Evolutionary conservation across 2,329 filamentous ascomycete genomes (phyloP).

Genomic region (Cercospora zeina): DNA sequence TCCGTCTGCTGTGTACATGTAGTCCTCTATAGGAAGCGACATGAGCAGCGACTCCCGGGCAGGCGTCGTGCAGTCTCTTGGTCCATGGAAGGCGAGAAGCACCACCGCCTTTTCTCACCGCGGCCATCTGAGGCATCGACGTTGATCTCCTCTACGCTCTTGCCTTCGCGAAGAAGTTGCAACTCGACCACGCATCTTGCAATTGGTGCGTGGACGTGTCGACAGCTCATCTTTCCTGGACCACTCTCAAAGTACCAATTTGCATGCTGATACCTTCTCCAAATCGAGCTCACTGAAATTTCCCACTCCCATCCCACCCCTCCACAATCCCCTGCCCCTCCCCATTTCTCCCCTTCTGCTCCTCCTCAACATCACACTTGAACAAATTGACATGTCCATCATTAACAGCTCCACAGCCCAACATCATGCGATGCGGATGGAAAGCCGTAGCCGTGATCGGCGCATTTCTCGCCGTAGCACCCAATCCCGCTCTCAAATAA

Average conservation of each 20-base stretch:
- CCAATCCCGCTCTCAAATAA: conserved; percentile 36
- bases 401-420: conserved; percentile 81
- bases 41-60: too few species aligned
- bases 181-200: too few species aligned
- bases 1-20: too few species aligned
- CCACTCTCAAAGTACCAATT: background rate
- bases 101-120: too few species aligned
- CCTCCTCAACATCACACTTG: conserved; percentile 37
- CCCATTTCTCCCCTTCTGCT: conserved; percentile 20
- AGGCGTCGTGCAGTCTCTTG: too few species aligned
- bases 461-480: conserved; percentile 53
- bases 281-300: background rate
- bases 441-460: conserved; percentile 89
- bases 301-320: conserved; percentile 13
- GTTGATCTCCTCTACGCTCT: too few species aligned
- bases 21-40: too few species aligned
- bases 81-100: too few species aligned
- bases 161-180: too few species aligned
- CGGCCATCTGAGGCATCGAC: too few species aligned
- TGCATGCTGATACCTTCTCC: background rate
- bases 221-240: background rate
- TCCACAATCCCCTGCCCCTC: conserved; percentile 18
- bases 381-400: conserved; percentile 92
- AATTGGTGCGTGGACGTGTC: too few species aligned
- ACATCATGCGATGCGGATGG: conserved; percentile 89